Conservation (phyloP, 805 yeast species). For the Lipomyces spencermartinsiae region DNA sequence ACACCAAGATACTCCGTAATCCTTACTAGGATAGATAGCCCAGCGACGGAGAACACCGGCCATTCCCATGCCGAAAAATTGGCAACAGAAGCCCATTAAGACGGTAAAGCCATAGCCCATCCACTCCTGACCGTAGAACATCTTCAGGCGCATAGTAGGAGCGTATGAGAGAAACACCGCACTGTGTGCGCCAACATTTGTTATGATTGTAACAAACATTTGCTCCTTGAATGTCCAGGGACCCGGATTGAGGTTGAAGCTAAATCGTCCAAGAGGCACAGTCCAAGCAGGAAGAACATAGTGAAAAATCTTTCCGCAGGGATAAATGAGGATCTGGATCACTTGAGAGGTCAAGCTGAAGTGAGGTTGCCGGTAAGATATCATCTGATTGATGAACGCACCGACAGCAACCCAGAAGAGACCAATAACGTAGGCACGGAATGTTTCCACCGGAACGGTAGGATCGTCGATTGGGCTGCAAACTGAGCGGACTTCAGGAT, state of each 20-base stretch:
- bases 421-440: slow-evolving; percentile 60
- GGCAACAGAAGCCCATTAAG: slow-evolving; percentile 59
- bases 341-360: slow-evolving; percentile 60
- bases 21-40: slow-evolving; percentile 59
- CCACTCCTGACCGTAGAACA: slow-evolving; percentile 47
- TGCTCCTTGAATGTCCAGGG: slow-evolving; percentile 70
- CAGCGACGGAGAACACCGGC: slow-evolving; percentile 69
- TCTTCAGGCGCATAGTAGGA: slow-evolving; percentile 23
- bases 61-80: slow-evolving; percentile 68
- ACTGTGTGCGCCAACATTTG: slow-evolving; percentile 21
- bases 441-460: slow-evolving; percentile 53
- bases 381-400: slow-evolving; percentile 62
- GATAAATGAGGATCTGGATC: slow-evolving; percentile 64
- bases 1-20: no score
- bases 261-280: slow-evolving; percentile 45
- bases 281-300: slow-evolving; percentile 48
- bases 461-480: slow-evolving; percentile 52
- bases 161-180: slow-evolving; percentile 8
- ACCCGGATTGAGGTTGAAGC: slow-evolving; percentile 61
- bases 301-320: slow-evolving; percentile 57
- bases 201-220: slow-evolving; percentile 60
- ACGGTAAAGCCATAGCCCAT: slow-evolving; percentile 58
- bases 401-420: slow-evolving; percentile 62
- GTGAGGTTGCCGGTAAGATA: slow-evolving; percentile 61
- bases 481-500: slow-evolving; percentile 59